Evolutionary conservation across 2,329 filamentous ascomycete species (phyloP).

Genomic region (Trichoderma sp.): DNA sequence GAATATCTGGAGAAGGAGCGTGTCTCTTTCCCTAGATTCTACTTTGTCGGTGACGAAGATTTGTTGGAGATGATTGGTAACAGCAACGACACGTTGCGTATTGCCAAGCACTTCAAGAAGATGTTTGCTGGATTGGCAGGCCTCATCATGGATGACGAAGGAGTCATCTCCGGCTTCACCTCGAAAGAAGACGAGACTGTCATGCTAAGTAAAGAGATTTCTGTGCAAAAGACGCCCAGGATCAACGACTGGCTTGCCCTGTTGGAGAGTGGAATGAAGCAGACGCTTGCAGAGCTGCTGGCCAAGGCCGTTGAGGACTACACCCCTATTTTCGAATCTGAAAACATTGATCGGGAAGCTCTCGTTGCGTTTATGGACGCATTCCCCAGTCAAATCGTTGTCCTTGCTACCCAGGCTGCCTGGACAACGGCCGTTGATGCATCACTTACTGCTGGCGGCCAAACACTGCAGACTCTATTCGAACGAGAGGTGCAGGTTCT

Average conservation of each 20-base stretch:
- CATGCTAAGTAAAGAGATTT: constrained; percentile 85
- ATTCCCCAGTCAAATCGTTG: constrained; percentile 93
- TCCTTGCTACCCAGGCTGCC: constrained; percentile 87
- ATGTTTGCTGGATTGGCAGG: constrained; percentile 98
- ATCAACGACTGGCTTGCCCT: constrained; percentile 99
- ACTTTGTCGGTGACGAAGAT: constrained; percentile 99
- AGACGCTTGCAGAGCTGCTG: constrained; percentile 85
- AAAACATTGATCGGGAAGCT: constrained; percentile 67
- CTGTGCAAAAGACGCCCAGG: constrained; percentile 86
- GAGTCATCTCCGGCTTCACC: constrained; percentile 85
- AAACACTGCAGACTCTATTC: constrained; percentile 68
- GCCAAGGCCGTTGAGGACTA: constrained; percentile 85
- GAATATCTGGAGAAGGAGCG: constrained; percentile 98
- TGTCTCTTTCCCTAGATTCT: constrained; percentile 97
- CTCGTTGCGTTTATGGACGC: constrained; percentile 79
- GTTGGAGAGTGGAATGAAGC: constrained; percentile 90
- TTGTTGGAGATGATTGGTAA: constrained; percentile 99
- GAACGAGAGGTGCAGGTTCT: constrained; percentile 84
- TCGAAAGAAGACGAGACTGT: constrained; percentile 95
- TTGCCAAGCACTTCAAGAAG: constrained; percentile 99
- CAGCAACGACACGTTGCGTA: constrained; percentile 93
- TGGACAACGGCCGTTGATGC: constrained; percentile 89
- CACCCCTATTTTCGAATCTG: constrained; percentile 71
- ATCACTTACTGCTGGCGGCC: constrained; percentile 71
- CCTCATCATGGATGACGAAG: constrained; percentile 86